These are phyloP conservation scores for Nitzschia palea DNA, from an alignment of 108 stramenopile species.

Conservation along the genomic window DNA sequence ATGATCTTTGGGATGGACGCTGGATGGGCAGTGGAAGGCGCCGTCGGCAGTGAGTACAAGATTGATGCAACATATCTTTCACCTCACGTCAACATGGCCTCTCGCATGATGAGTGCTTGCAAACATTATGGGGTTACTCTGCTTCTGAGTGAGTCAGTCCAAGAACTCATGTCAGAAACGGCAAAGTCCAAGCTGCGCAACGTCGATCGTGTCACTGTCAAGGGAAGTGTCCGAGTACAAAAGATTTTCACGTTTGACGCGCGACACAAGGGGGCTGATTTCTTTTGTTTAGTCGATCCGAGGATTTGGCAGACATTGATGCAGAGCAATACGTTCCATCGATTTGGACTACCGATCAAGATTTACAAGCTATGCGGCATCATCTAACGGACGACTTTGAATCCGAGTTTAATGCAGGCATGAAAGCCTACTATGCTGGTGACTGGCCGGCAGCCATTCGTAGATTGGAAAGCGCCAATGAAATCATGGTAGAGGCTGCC, in stretches of 20 bases:
- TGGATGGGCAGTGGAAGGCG: constrained; percentile 96
- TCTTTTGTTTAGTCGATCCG: constrained; percentile 72
- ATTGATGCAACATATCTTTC: constrained; percentile 97
- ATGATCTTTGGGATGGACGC: constrained; percentile 95
- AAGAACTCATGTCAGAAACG: constrained; percentile 65
- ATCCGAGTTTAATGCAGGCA: constrained; percentile 61
- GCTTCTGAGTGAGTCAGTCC: constrained; percentile 57
- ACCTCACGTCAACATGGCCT: constrained; percentile 95
- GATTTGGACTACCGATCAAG: constrained; percentile 83
- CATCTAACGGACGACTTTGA: constrained; percentile 77
- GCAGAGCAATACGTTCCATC: constrained; percentile 65
- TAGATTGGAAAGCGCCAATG: constrained; percentile 61
- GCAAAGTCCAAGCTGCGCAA: constrained; percentile 68
- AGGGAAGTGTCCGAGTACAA: constrained; percentile 76
- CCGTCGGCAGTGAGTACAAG: constrained; percentile 88
- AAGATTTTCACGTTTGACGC: constrained; percentile 84
- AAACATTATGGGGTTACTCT: constrained; percentile 87
- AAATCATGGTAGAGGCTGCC: constrained; percentile 80
- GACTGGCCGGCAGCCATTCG: constrained; percentile 73
- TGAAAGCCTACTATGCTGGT: constrained; percentile 66
- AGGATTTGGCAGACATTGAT: constrained; percentile 70
- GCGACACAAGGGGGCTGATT: constrained; percentile 66
- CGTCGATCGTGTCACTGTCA: constrained; percentile 82
- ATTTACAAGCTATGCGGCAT: constrained; percentile 75
- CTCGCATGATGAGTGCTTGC: constrained; percentile 91